Percentiles rank a stretch among this genome's conserved stretches.
phyloP scores from a whole-genome alignment of 1,139 yeast species.

The Pichia sp. region DNA sequence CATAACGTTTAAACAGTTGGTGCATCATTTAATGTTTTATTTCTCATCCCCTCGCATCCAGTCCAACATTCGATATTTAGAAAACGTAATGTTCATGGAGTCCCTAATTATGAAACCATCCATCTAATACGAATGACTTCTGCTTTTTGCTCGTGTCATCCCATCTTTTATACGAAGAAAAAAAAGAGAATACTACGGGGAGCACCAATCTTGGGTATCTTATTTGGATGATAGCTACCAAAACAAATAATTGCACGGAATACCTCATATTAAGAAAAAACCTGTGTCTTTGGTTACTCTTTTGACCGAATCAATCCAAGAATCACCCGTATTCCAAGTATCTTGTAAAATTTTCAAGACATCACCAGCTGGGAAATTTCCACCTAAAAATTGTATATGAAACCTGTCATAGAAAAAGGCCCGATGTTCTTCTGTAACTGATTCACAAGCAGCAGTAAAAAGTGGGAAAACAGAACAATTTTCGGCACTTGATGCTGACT shows the following conservation, averaged over 20 bases:
- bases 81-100: too few species aligned
- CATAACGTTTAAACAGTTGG: too few species aligned
- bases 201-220: too few species aligned
- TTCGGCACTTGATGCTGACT: constrained; percentile 11
- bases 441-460: constrained; percentile 12
- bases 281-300: constrained; percentile 5
- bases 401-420: constrained; percentile 10
- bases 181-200: too few species aligned
- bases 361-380: constrained; percentile 12
- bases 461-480: constrained; percentile 9
- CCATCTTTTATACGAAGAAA: too few species aligned
- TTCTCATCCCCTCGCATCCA: too few species aligned
- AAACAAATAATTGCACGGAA: neutral
- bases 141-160: too few species aligned
- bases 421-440: constrained; percentile 6
- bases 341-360: constrained; percentile 9
- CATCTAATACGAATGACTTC: too few species aligned
- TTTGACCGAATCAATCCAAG: constrained; percentile 10
- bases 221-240: too few species aligned
- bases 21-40: too few species aligned
- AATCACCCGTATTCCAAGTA: constrained; percentile 10
- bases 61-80: too few species aligned
- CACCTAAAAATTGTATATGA: constrained; percentile 12
- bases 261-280: constrained; percentile 6
- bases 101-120: too few species aligned